Conservation (phyloP, 2,329 filamentous ascomycete genomes). For the Pseudovirgaria hyperparasitica region DNA sequence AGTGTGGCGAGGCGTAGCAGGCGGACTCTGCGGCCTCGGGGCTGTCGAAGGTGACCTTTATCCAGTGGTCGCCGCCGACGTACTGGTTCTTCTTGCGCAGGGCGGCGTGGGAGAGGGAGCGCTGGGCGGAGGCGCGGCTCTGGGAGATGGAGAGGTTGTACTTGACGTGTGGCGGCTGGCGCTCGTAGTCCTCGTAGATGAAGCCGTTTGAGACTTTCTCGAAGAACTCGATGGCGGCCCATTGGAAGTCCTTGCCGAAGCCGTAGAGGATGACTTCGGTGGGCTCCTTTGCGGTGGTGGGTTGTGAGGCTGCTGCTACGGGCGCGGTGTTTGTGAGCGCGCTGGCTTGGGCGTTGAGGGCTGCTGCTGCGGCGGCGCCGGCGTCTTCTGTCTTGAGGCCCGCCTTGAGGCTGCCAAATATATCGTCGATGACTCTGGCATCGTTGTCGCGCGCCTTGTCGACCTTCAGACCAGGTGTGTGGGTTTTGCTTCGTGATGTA, state of each 20-base stretch:
- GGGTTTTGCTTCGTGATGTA: conserved; percentile 40
- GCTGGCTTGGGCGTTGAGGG: conserved; percentile 17
- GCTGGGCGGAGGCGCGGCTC: conserved; percentile 57
- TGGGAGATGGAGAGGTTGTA: conserved; percentile 63
- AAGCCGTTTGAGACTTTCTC: conserved; percentile 67
- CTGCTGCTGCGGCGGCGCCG: conserved; percentile 18
- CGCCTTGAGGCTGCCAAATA: conserved; percentile 27
- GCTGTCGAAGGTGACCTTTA: conserved; percentile 44
- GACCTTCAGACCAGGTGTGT: conserved; percentile 45
- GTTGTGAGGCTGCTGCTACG: conserved; percentile 8
- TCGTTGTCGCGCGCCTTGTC: conserved; percentile 36
- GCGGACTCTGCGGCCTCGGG: conserved; percentile 36
- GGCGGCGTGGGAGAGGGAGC: conserved; percentile 57
- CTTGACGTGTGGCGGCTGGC: conserved; percentile 62
- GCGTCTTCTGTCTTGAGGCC: conserved; percentile 16
- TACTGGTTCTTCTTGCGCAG: conserved; percentile 69
- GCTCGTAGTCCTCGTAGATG: conserved; percentile 88
- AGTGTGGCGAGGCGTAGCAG: conserved; percentile 33
- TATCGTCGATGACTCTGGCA: conserved; percentile 31
- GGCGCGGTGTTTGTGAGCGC: conserved; percentile 15
- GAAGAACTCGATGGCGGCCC: conserved; percentile 80
- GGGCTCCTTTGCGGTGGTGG: conserved; percentile 37
- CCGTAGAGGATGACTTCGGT: conserved; percentile 80
- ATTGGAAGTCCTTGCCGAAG: conserved; percentile 56
- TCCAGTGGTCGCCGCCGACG: conserved; percentile 81